Evolutionary conservation across 768 basidiomycete species (phyloP), one percentile per base, ranked within the genome.

Genomic region (Lactifluus pinguis): DNA sequence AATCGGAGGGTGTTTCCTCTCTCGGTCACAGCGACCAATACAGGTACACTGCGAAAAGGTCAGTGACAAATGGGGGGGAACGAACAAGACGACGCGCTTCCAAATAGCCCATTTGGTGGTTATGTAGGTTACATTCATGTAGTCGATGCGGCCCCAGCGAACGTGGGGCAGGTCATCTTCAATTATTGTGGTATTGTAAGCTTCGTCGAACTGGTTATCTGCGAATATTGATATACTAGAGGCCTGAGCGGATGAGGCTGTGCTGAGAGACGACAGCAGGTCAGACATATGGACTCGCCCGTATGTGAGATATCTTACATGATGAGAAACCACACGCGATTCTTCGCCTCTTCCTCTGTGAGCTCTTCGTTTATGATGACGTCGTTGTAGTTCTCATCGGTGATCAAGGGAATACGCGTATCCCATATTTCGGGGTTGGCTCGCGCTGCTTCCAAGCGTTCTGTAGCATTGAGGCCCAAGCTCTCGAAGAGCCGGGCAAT

Each of bases 41-140:
- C 80, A 0, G 93, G 93, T 3, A 88, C 89, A 66, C 92, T 94
- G 30, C 45, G 55, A 13, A 21, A 32, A 13, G 17, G 21, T 52
- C 34, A 52, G 51, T 3, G 21, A 25, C 25, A 34, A 45, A 15
- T 10, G n/a, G 54, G 42, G 13, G 8, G 21, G 36, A 49, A 14
- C 54, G 64, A 44, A 42, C 17, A 53, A 4, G 13, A 15, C 5
- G 30, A 79, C 84, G 61, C 70, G 93, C 93, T 82, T 80, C 89
- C 91, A 94, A 51, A 95, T 71, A 39, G 71, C 76, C 93, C 93
- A 95, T 69, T 87, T 87, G 2, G 91, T 92, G 59, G 92, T 94
- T 59, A 93, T 72, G 55, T 77, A 73, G 4, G 89, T 92, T 64
- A 94, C 92, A 63, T 86, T 85, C 64, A 92, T 74, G 72, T 93